Evolutionary conservation across 257 asterid species (phyloP), one percentile per base, ranked within the genome.

Genomic region (Datura wrightii): DNA sequence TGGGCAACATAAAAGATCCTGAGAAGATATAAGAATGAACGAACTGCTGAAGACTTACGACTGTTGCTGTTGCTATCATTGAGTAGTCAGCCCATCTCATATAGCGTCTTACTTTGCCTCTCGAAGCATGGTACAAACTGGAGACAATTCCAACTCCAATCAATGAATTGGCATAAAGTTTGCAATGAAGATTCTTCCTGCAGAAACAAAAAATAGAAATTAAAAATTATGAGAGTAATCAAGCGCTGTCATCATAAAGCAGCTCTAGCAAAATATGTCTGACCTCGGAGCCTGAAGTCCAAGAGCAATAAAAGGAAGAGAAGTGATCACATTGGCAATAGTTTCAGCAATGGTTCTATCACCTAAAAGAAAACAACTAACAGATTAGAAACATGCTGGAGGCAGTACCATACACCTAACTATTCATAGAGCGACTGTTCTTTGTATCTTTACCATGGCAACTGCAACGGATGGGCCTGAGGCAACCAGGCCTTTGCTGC

Each of bases 51-150:
- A 46, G 31, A 82, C 93, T 84, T 84, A 94, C 98, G 89, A 95
- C 94, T 9, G 99, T 91, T 52, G 98, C 93, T 88, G 99, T 90
- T 85, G 99, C 98, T 63, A 97, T 97, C 99, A 95, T 97, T 31
- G 98, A 91, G 92, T 97, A 94, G 90, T 95, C 99, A 53, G 96
- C 99, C 99, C 99, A 97, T 89, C 99, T 95, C 83, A 95, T 88
- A 85, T 92, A 97, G 90, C 93, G 94, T 83, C 95, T 91, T 83
- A 89, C 11, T 80, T 85, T 93, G 81, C 99, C 99, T 83, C 96
- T 92, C 1, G 98, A 94, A 79, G 93, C 86, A 90, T 94, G 97
- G 83, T 95, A 95, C 83, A 95, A 53, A 84, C 93, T 94, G 58
- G 98, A 97, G 34, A 97, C 91, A 85, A 97, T 83, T 83, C 99